Conservation (phyloP, 495 filamentous ascomycete genomes). For the Daldinia vernicosa region DNA sequence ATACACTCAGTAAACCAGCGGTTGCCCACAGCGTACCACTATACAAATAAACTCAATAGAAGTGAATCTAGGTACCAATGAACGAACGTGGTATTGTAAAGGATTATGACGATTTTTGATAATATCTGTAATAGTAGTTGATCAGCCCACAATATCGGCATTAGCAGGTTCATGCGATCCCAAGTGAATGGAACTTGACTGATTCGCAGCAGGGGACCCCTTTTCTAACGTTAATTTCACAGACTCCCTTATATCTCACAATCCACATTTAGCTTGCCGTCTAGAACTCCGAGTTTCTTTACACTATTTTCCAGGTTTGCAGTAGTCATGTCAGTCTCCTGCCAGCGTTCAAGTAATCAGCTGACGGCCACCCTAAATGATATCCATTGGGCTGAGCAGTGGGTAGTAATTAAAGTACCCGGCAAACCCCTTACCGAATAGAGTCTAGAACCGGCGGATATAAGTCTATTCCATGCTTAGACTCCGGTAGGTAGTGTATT, state of each 20-base stretch:
- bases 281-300: constrained; percentile 14
- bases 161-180: constrained; percentile 22
- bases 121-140: constrained; percentile 17
- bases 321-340: constrained; percentile 1
- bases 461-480: constrained; percentile 27
- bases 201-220: constrained; percentile 10
- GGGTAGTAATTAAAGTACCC: constrained; percentile 33
- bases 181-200: constrained; percentile 6
- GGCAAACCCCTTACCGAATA: constrained; percentile 9
- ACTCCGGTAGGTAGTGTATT: constrained; percentile 32
- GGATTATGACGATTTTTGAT: constrained; percentile 8
- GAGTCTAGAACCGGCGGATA: constrained; percentile 19
- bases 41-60: neutral
- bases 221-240: constrained; percentile 10
- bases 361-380: neutral
- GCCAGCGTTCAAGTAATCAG: constrained; percentile 6
- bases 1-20: neutral
- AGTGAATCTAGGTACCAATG: constrained; percentile 9
- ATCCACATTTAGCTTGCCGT: constrained; percentile 8
- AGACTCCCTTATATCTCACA: neutral
- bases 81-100: neutral
- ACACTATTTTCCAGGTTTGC: constrained; percentile 14
- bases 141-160: constrained; percentile 6
- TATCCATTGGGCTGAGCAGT: neutral
- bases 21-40: constrained; percentile 7